Base-by-base conservation (phyloP, 495 filamentous ascomycete species). In the Cryomyces minteri region DNA sequence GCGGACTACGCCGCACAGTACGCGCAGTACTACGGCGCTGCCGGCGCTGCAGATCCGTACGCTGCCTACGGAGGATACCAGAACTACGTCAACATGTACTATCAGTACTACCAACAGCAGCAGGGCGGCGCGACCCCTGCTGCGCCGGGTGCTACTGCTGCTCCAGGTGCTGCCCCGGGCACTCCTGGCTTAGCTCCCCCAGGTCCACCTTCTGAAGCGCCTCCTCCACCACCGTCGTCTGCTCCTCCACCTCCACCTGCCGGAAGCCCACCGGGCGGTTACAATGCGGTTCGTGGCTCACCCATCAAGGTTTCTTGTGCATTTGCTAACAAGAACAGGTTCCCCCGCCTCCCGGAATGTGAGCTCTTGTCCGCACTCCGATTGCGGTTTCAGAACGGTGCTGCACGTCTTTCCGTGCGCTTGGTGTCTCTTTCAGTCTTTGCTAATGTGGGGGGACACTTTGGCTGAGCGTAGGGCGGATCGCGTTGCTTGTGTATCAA, bases 31-130 rank as follows among this genome's bases (percentile, higher is more conserved):
- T 83, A 84, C 5, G 82, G 87, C 62, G 88, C 88, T 51, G 85
- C 86, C 48, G 66, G 64, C 36, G 67, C 72, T 34, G 63, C 66
- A 47, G 90, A 98, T 51, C 88, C 88, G 0, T 98, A 95, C 58
- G 86, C 84, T 4, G 79, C 82, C 30, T 95, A 92, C 49, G 90
- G 90, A 46, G 90, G 90, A 25, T 67, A 61, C 43, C 70, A 74
- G 51, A n/a, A 74, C 37, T 88, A 93, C 47, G 67, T 83, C 42
- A 64, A 65, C 33, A 67, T 69, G 55, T 77, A 76, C 51, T 74
- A 80, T 45, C 59, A 67, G 54, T 85, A 86, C 56, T 80, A 85
- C 46, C 71, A 52, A 59, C 70, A 76, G 36, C 72, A 75, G 45
- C 70, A 68, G 44, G 60, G 57, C 32, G 61, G 45, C 6, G 48